These are phyloP conservation scores for Zygotorulaspora danielsina DNA, from an alignment of 805 yeast species.

Conservation along the genomic window DNA sequence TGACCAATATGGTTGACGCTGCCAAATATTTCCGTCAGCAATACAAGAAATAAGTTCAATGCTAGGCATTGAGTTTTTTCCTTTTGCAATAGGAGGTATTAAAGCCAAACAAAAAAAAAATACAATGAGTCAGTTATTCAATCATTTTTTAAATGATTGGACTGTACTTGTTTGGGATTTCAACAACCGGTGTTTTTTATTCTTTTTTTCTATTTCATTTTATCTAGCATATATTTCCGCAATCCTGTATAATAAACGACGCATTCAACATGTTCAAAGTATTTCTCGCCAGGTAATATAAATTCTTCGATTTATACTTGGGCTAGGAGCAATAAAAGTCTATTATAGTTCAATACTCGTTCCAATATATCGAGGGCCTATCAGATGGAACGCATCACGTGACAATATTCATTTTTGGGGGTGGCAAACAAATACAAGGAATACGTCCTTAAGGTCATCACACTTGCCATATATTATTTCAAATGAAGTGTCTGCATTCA, in stretches of 20 bases:
- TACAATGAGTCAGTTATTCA: background rate
- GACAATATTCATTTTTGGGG: conserved; percentile 2
- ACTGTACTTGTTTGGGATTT: conserved; percentile 28
- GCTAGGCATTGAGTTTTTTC: conserved; percentile 10
- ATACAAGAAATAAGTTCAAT: conserved; percentile 33
- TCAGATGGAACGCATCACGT: conserved; percentile 3
- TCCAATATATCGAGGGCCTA: no score
- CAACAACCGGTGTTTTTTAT: conserved; percentile 32
- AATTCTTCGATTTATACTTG: no score
- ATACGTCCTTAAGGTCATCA: no score
- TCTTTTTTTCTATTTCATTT: conserved; percentile 16
- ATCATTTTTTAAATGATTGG: no score
- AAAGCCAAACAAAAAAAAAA: conserved; percentile 2
- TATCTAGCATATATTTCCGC: conserved; percentile 11
- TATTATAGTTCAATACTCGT: background rate
- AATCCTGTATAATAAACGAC: conserved; percentile 26
- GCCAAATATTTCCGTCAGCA: conserved; percentile 89
- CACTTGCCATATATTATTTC: no score
- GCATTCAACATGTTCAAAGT: conserved; percentile 36
- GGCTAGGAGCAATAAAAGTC: background rate
- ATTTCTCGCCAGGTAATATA: background rate
- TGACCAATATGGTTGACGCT: conserved; percentile 98
- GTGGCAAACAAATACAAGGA: no score
- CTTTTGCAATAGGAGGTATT: conserved; percentile 11
- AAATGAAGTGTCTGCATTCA: no score